phyloP scores from a whole-genome alignment of 2,329 filamentous ascomycete genomes.

The Aspergillus japonicus region DNA sequence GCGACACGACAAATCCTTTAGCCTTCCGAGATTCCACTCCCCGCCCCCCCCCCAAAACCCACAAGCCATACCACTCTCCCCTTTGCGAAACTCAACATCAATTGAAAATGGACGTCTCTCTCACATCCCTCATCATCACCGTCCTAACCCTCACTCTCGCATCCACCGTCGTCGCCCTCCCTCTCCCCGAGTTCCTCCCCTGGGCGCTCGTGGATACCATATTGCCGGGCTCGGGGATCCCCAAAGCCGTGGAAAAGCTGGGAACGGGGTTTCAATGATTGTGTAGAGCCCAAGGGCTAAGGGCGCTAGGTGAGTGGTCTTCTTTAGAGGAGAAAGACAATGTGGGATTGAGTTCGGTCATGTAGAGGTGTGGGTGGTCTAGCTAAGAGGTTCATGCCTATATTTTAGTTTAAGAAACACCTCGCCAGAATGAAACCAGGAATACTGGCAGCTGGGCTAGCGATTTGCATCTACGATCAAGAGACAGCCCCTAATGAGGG shows the following conservation, averaged over 20 bases:
- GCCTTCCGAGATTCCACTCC: too few species aligned
- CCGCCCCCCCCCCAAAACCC: too few species aligned
- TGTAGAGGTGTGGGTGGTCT: neutral
- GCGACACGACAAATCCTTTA: neutral
- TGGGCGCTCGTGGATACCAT: neutral
- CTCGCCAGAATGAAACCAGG: too few species aligned
- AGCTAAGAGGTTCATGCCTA: neutral
- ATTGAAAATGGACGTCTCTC: neutral
- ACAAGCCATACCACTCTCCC: neutral
- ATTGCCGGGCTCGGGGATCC: neutral
- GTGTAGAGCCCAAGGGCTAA: neutral
- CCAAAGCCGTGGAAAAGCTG: neutral
- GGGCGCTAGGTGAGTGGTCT: neutral
- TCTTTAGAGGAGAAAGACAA: neutral
- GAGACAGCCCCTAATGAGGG: too few species aligned
- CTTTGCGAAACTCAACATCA: neutral
- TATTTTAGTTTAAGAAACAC: too few species aligned
- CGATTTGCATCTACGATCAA: too few species aligned
- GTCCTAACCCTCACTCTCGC: neutral
- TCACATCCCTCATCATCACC: neutral
- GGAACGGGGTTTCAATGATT: neutral
- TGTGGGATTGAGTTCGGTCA: too few species aligned
- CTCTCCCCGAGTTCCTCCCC: neutral
- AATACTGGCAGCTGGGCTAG: too few species aligned
- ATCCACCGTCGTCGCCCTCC: neutral